Conservation (phyloP, 163 green algal species). For the Prototheca stagnorum region DNA sequence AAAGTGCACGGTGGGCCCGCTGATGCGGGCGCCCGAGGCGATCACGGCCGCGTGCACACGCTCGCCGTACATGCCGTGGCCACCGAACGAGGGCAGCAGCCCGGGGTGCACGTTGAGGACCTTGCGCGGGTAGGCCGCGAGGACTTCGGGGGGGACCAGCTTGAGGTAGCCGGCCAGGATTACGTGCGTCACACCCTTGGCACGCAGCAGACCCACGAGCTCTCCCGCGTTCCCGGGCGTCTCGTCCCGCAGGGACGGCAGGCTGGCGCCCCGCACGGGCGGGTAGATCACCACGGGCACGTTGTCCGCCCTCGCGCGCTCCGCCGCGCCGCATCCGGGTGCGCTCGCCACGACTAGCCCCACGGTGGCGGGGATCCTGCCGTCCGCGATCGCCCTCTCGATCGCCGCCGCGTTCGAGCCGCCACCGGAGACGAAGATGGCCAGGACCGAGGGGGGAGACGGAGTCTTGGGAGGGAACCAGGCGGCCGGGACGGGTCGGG, state of each 20-base stretch:
- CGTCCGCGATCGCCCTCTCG: constrained; percentile 55
- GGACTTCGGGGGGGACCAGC: constrained; percentile 53
- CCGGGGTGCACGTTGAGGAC: constrained; percentile 99
- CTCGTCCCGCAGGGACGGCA: no score
- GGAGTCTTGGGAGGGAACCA: no score
- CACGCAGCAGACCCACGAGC: constrained; percentile 8
- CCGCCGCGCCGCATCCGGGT: constrained; percentile 55
- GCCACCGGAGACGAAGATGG: constrained; percentile 89
- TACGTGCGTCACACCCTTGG: constrained; percentile 53
- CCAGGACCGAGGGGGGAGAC: constrained; percentile 29
- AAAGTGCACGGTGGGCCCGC: constrained; percentile 85
- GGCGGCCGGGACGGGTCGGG: no score
- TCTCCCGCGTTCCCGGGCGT: constrained; percentile 1
- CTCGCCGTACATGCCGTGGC: constrained; percentile 81
- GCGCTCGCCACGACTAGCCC: constrained; percentile 65
- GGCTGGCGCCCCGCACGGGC: no score
- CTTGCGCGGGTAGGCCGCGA: constrained; percentile 37
- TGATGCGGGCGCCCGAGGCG: constrained; percentile 60
- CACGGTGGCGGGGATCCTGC: constrained; percentile 59
- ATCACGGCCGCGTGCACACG: constrained; percentile 85
- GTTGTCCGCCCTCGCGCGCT: constrained; percentile 49
- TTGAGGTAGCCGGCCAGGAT: constrained; percentile 90
- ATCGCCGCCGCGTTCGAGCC: constrained; percentile 91
- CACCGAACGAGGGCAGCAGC: constrained; percentile 90
- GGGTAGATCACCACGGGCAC: constrained; percentile 69